Percentiles rank a stretch among this genome's conserved stretches.
Evolutionary conservation across 176 grass and related monocot genomes (phyloP).

Genomic region (Cocos nucifera): DNA sequence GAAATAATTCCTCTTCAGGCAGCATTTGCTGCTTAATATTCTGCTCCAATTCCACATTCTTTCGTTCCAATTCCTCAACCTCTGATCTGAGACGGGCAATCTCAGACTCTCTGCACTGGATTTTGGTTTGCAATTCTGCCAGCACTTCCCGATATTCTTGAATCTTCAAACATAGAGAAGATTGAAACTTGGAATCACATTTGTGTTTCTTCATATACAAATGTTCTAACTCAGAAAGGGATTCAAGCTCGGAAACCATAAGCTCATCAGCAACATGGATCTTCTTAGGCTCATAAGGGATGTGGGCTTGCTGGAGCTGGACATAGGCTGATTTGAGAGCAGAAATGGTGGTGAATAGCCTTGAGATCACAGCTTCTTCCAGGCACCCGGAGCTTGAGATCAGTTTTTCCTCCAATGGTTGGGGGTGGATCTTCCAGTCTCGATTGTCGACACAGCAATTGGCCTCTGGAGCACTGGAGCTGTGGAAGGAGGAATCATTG

Average conservation of each 20-base stretch:
- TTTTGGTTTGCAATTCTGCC: slow-evolving; percentile 43
- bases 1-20: slow-evolving; percentile 9
- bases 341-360: slow-evolving; percentile 50
- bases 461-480: slow-evolving; percentile 20
- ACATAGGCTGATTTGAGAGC: slow-evolving; percentile 61
- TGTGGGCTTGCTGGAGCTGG: slow-evolving; percentile 44
- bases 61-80: slow-evolving; percentile 35
- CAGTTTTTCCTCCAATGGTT: slow-evolving; percentile 14
- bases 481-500: slow-evolving; percentile 9
- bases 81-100: slow-evolving; percentile 39
- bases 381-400: slow-evolving; percentile 14
- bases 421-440: slow-evolving; percentile 38
- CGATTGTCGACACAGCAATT: background rate
- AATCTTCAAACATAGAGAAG: slow-evolving; percentile 25
- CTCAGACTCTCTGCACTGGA: slow-evolving; percentile 59
- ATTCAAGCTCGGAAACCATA: slow-evolving; percentile 48
- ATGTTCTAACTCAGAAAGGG: slow-evolving; percentile 34
- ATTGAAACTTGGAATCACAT: slow-evolving; percentile 30
- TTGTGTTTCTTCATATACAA: slow-evolving; percentile 34
- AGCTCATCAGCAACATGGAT: slow-evolving; percentile 29
- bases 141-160: slow-evolving; percentile 40
- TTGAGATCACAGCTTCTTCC: slow-evolving; percentile 37
- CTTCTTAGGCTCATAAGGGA: slow-evolving; percentile 50
- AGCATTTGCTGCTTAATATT: slow-evolving; percentile 12
- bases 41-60: slow-evolving; percentile 33